Evolutionary conservation across 1,284 basidiomycete genomes (phyloP), one percentile per base, ranked within the genome.

Genomic region (Ceratobasidium sp.): DNA sequence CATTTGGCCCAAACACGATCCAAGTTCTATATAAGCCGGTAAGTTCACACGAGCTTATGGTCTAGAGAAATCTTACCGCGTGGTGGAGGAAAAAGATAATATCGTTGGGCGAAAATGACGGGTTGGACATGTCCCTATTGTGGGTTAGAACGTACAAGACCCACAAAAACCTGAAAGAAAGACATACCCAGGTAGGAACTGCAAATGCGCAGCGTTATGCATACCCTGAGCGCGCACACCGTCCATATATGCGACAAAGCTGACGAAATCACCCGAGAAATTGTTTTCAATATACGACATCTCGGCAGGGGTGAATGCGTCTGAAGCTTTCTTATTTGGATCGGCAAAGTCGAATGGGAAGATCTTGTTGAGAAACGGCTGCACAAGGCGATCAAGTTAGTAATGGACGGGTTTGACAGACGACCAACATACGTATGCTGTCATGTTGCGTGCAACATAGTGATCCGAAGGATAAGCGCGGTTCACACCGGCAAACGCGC

Each of bases 401-500:
- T 41, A 8, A 1, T 18, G 14, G n/a, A 3, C 2, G 7, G 3
- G 4, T 46, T 23, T 8, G 6, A 30, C 23, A 18, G 5, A 33
- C 18, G 33, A 30, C 38, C 10, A 16, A 38, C 76, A n/a, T 64
- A 77, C 76, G 14, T 65, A n/a, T 12, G n/a, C 6, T 12, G 41
- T 62, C 23, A 48, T 50, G 48, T 78, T 67, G n/a, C 78, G 70
- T 12, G 48, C 33, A 62, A 79, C 30, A 38, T 38, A 33, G 62
- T 79, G 76, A 30, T 64, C 48, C 27, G n/a, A n/a, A 4, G 78
- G 78, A 35, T 79, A 79, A n/a, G 64, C 65, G 18, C 78, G 78
- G 30, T 35, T 59, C 7, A 70, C 64, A n/a, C 6, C 38, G 3
- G 69, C 41, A 48, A 79, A 77, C 23, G 78, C 76, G 27, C 78